phyloP scores from a whole-genome alignment of 352 stramenopile genomes.

The Sclerospora graminicola region DNA sequence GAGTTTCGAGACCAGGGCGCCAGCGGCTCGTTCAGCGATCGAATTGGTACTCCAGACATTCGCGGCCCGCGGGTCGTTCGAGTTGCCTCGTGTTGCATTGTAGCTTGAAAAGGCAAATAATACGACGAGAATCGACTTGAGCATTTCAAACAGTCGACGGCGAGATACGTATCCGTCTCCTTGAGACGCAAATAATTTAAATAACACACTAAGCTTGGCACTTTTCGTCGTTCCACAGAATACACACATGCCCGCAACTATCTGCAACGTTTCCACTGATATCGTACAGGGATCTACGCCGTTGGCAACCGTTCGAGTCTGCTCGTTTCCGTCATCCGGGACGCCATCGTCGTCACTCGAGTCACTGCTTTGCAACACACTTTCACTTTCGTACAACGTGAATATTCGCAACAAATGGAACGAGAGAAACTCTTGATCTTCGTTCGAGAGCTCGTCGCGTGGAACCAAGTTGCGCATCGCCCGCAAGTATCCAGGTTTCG shows the following conservation, averaged over 20 bases:
- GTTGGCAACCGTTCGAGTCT: constrained; percentile 9
- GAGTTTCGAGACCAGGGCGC: constrained; percentile 85
- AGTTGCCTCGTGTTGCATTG: constrained; percentile 47
- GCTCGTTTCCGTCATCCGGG: constrained; percentile 13
- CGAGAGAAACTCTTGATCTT: constrained; percentile 82
- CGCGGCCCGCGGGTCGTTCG: constrained; percentile 44
- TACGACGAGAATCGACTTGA: constrained; percentile 72
- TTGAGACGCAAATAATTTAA: constrained; percentile 68
- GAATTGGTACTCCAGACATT: constrained; percentile 70
- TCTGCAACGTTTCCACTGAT: constrained; percentile 61
- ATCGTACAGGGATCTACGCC: constrained; percentile 29
- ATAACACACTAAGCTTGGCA: constrained; percentile 86
- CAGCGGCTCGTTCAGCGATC: constrained; percentile 79
- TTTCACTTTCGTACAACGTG: constrained; percentile 74
- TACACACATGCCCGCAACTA: constrained; percentile 84
- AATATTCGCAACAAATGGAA: constrained; percentile 81
- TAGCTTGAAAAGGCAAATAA: constrained; percentile 81
- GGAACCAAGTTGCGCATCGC: constrained; percentile 71
- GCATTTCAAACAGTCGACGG: constrained; percentile 68
- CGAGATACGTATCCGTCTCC: constrained; percentile 53
- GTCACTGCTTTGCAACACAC: constrained; percentile 31
- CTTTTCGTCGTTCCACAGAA: constrained; percentile 93
- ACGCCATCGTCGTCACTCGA: constrained; percentile 13
- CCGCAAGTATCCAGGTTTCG: constrained; percentile 64
- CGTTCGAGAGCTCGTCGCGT: constrained; percentile 57